phyloP scores from a whole-genome alignment of 176 grass and related monocot species.

The Oryza nivara region DNA sequence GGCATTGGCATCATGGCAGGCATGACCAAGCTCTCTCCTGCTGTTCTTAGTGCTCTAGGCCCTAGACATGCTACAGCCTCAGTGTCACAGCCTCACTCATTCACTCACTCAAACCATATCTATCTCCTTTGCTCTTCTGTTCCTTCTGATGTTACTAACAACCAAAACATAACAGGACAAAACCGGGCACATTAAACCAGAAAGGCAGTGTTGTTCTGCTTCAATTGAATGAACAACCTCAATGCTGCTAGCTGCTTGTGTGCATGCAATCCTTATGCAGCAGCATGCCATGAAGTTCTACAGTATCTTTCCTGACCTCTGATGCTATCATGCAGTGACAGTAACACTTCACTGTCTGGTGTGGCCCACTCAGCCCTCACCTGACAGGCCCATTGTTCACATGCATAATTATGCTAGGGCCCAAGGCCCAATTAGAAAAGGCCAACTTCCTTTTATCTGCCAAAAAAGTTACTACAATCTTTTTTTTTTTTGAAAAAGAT shows the following conservation, averaged over 20 bases:
- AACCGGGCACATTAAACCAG: slow-evolving; percentile 31
- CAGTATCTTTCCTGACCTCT: slow-evolving; percentile 12
- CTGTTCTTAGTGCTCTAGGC: slow-evolving; percentile 30
- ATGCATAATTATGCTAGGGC: slow-evolving; percentile 31
- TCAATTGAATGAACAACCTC: slow-evolving; percentile 22
- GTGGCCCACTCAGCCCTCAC: slow-evolving; percentile 29
- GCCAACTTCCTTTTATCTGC: slow-evolving; percentile 14
- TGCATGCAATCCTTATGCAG: slow-evolving; percentile 12
- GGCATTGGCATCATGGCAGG: slow-evolving; percentile 56
- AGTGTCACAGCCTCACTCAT: neutral
- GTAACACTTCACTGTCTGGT: slow-evolving; percentile 31
- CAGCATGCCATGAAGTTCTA: neutral
- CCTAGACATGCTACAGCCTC: slow-evolving; percentile 47
- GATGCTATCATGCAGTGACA: slow-evolving; percentile 31
- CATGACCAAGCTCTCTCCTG: slow-evolving; percentile 42
- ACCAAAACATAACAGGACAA: slow-evolving; percentile 57
- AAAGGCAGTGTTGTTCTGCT: slow-evolving; percentile 28
- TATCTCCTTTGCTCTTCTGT: slow-evolving; percentile 10
- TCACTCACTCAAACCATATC: neutral
- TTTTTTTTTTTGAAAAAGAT: neutral
- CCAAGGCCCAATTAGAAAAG: slow-evolving; percentile 38
- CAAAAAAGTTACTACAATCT: slow-evolving; percentile 3
- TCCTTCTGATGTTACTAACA: slow-evolving; percentile 40
- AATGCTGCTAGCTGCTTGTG: slow-evolving; percentile 22
- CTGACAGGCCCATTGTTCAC: slow-evolving; percentile 37